phyloP scores from a whole-genome alignment of 2,329 filamentous ascomycete species.

The Botrytis deweyae region DNA sequence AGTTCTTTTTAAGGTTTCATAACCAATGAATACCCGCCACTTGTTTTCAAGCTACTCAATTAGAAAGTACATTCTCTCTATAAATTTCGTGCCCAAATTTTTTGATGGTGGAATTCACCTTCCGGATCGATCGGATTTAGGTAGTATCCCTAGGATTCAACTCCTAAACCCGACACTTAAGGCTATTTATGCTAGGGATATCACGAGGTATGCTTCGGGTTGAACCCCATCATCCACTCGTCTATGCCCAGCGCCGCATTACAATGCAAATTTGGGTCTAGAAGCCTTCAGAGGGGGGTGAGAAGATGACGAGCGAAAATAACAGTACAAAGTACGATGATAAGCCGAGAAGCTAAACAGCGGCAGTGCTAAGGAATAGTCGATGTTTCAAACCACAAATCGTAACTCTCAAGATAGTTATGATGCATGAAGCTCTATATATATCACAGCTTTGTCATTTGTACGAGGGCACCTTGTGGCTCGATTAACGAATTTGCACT shows the following conservation, averaged over 20 bases:
- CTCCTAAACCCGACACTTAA: constrained; percentile 14
- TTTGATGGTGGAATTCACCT: constrained; percentile 1
- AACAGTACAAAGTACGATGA: constrained; percentile 6
- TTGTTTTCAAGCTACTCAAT: constrained; percentile 15
- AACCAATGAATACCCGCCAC: constrained; percentile 18
- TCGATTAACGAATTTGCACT: constrained; percentile 18
- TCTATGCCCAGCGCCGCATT: constrained; percentile 19
- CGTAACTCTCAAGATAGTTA: constrained; percentile 13
- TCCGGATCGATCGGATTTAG: constrained; percentile 10
- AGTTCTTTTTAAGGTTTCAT: constrained; percentile 1
- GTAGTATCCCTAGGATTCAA: constrained; percentile 21
- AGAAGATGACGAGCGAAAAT: constrained; percentile 21
- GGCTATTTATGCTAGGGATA: constrained; percentile 12
- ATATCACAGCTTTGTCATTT: constrained; percentile 15
- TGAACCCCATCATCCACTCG: constrained; percentile 7
- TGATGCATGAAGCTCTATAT: constrained; percentile 16
- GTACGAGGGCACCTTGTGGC: constrained; percentile 21
- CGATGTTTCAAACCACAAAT: constrained; percentile 6
- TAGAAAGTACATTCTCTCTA: background rate
- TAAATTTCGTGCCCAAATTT: constrained; percentile 9
- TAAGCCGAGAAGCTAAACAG: background rate
- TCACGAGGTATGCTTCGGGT: constrained; percentile 14
- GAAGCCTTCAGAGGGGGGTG: background rate
- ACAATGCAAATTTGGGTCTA: background rate
- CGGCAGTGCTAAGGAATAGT: constrained; percentile 2